A percentile compares a stretch with the other conserved stretches of the same genome.
These are phyloP conservation scores for Phytophthora europaea DNA, from an alignment of 352 stramenopile genomes.

Conservation along the genomic window DNA sequence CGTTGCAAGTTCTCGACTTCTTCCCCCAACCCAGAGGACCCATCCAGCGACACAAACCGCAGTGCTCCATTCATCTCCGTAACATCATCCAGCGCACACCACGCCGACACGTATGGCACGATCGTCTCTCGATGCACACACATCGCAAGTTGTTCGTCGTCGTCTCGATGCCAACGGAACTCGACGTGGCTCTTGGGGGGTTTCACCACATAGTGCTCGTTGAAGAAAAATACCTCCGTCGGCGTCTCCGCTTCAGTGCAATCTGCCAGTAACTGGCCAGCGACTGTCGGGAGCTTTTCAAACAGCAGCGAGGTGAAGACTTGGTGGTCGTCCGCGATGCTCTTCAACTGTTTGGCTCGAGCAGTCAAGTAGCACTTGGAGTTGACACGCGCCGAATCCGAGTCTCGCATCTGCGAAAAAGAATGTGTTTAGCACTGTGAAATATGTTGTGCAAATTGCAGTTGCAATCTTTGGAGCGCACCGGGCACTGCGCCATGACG, in stretches of 20 bases:
- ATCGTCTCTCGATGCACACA: constrained; percentile 65
- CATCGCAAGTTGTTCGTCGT: constrained; percentile 82
- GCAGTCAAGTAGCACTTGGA: constrained; percentile 36
- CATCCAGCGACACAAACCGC: constrained; percentile 58
- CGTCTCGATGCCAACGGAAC: constrained; percentile 83
- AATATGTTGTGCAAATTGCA: background rate
- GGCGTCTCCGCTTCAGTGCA: background rate
- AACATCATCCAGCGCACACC: constrained; percentile 75
- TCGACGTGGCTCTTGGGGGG: constrained; percentile 61
- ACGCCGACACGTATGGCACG: constrained; percentile 68
- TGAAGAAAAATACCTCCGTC: constrained; percentile 65
- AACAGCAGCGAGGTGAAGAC: constrained; percentile 53
- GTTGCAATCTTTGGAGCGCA: constrained; percentile 27
- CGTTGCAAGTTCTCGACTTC: constrained; percentile 9
- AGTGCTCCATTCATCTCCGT: constrained; percentile 61
- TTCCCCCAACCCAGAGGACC: background rate
- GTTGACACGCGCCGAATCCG: constrained; percentile 36
- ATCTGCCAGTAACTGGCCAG: constrained; percentile 23
- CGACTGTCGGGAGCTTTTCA: constrained; percentile 44
- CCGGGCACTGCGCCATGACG: constrained; percentile 62
- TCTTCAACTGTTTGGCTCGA: constrained; percentile 40
- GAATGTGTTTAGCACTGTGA: background rate
- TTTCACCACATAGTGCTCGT: constrained; percentile 86
- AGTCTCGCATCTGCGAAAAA: constrained; percentile 51
- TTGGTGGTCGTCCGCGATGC: background rate